Base-by-base conservation (phyloP, 306 rosid species). In the Senna tora region DNA sequence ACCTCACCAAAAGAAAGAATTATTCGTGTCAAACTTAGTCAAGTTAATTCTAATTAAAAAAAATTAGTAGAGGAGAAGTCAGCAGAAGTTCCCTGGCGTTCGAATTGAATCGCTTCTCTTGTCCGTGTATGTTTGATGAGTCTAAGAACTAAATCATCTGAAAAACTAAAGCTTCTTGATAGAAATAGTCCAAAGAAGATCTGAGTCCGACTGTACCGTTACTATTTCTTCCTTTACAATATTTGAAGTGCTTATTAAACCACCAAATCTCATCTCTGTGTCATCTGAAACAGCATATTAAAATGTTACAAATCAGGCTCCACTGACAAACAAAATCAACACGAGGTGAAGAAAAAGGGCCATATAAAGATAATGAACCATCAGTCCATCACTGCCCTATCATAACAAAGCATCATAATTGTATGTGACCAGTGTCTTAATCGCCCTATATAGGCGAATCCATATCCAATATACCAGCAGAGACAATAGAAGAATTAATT, bases 121-220 rank as follows among this genome's bases (percentile, higher is more conserved):
- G 15, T 46, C 13, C 2, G 15, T 36, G 39, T 39, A 63, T 43
- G 68, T 68, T 65, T 17, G 2, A 47, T n/a, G 2, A 43, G 50
- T 43, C 72, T 60, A 57, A 30, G 56, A 73, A 70, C 60, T 22
- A 51, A 5, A 50, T 62, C 77, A 73, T 68, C 77, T 67, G 67
- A 76, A 51, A 74, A 25, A 11, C 81, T 80, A 80, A 9, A 4
- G 80, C 82, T 75, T 84, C 83, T 93, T 87, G 61, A 90, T 74
- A 42, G 92, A 87, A 65, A 88, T 84, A 32, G 98, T 93, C 98
- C 97, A 93, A 22, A 93, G 89, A 74, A 93, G 97, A 87, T 93
- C 96, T 14, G 98, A 61, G 79, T 88, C 96, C n/a, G 98, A 93
- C 76, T 74, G 88, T 63, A 90, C 97, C 25, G 90, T 85, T 49